Evolutionary conservation across 441 rosid genomes (phyloP), one percentile per base, ranked within the genome.

Genomic region (Syzygium malaccense): DNA sequence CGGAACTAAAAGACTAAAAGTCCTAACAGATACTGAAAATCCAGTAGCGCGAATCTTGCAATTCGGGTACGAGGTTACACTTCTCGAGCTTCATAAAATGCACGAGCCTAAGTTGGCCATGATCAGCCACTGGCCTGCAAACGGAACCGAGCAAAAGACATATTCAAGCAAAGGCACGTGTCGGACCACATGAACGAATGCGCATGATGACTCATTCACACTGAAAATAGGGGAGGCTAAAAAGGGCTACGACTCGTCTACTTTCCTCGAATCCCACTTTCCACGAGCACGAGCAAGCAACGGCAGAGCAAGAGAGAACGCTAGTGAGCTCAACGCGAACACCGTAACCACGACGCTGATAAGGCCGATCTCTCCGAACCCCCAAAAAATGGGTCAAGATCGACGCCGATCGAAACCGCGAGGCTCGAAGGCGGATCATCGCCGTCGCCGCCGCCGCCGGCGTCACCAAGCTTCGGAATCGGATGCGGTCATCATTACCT

Each of bases 171-270:
- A 71, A 37, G 80, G 51, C 83, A 1, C 6, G 49, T 5, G 51
- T 13, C 0, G 41, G 0, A 71, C 49, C 28, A 45, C 83, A 13
- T 37, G 51, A 71, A 37, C 15, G 4, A 37, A 1, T 7, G 80
- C 6, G 5, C 23, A 41, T 7, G 83, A 71, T 0, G 1, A 41
- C 13, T 66, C 41, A 2, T n/a, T 4, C 75, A 7, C 18, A 17
- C 41, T 17, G 18, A 30, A 30, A 66, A 30, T 8, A 33, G 1
- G 0, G 0, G 75, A 23, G 0, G 6, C 55, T 0, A 32, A 15
- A 66, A 17, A 17, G 75, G 41, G 30, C 75, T 33, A 4, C 37
- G 9, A 20, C 80, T 71, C 80, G 49, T 20, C 28, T 20, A 23
- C 8, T 28, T 0, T 41, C 83, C 83, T 23, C 83, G n/a, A 75